These are phyloP conservation scores for Ustilago crameri DNA, from an alignment of 1,284 basidiomycete species.

Conservation along the genomic window DNA sequence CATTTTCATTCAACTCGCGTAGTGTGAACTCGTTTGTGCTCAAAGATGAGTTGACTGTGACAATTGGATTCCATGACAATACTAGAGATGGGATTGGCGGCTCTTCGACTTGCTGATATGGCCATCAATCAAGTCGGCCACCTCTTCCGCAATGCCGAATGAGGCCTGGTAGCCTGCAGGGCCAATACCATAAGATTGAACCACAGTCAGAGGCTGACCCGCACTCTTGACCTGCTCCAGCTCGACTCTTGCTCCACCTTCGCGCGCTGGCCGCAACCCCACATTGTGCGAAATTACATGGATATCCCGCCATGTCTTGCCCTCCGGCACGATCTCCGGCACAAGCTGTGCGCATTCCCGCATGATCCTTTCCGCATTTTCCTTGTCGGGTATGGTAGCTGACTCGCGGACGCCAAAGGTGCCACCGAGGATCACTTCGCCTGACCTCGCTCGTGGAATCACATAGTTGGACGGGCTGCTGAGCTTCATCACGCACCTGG, in stretches of 20 bases:
- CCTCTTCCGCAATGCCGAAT: conserved; percentile 63
- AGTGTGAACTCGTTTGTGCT: conserved; percentile 3
- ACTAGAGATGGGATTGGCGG: background rate
- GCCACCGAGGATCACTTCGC: conserved; percentile 73
- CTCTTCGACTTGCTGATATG: background rate
- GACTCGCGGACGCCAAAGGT: conserved; percentile 70
- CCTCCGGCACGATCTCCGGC: conserved; percentile 50
- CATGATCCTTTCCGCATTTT: conserved; percentile 71
- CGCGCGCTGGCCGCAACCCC: conserved; percentile 52
- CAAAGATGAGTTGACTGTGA: background rate
- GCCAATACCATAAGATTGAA: conserved; percentile 60
- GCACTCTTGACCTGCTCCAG: conserved; percentile 15
- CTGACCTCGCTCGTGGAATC: conserved; percentile 72
- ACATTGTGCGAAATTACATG: conserved; percentile 54
- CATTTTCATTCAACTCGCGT: conserved; percentile 1
- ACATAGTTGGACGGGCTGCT: conserved; percentile 69
- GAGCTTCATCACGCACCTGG: conserved; percentile 53
- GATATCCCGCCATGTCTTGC: conserved; percentile 48
- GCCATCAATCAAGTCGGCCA: conserved; percentile 44
- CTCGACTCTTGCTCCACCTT: conserved; percentile 53
- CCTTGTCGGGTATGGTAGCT: conserved; percentile 68
- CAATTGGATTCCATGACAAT: background rate
- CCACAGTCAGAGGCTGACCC: conserved; percentile 20
- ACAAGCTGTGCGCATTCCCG: conserved; percentile 64
- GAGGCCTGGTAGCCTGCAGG: conserved; percentile 62